A percentile compares a stretch with the other conserved stretches of the same genome.
phyloP scores from a whole-genome alignment of 1,284 basidiomycete genomes.

The Boletellus deceptivus region DNA sequence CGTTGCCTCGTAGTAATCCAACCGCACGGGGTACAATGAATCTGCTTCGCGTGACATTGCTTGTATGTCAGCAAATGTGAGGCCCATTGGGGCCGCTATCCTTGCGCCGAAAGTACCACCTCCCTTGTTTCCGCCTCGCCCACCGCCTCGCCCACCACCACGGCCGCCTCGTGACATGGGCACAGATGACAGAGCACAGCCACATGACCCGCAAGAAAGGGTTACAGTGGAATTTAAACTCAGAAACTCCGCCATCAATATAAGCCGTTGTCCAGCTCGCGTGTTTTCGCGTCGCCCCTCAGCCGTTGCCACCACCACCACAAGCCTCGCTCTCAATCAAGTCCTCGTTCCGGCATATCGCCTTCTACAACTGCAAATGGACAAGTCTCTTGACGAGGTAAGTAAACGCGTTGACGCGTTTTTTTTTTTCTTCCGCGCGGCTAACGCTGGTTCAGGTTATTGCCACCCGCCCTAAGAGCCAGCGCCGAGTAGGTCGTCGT shows the following conservation, averaged over 20 bases:
- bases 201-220: slow-evolving; percentile 3
- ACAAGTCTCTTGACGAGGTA: slow-evolving; percentile 90
- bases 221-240: slow-evolving; percentile 13
- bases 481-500: slow-evolving; percentile 51
- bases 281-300: slow-evolving; percentile 28
- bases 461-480: slow-evolving; percentile 52
- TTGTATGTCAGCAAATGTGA: slow-evolving; percentile 76
- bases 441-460: slow-evolving; percentile 62
- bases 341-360: not conserved
- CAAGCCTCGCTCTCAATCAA: not conserved
- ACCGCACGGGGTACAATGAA: slow-evolving; percentile 73
- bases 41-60: slow-evolving; percentile 70
- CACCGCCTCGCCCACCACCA: slow-evolving; percentile 50
- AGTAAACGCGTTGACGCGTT: slow-evolving; percentile 26
- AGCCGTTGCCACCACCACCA: slow-evolving; percentile 22
- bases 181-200: slow-evolving; percentile 15
- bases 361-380: slow-evolving; percentile 42
- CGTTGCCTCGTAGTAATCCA: slow-evolving; percentile 8
- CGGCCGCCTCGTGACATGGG: slow-evolving; percentile 56
- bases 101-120: slow-evolving; percentile 50
- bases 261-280: slow-evolving; percentile 7
- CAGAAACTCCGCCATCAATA: slow-evolving; percentile 31
- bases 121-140: slow-evolving; percentile 55
- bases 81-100: slow-evolving; percentile 67
- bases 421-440: slow-evolving; percentile 5